Base-by-base conservation (phyloP, 176 grass and related monocot species). In the Themeda triandra region DNA sequence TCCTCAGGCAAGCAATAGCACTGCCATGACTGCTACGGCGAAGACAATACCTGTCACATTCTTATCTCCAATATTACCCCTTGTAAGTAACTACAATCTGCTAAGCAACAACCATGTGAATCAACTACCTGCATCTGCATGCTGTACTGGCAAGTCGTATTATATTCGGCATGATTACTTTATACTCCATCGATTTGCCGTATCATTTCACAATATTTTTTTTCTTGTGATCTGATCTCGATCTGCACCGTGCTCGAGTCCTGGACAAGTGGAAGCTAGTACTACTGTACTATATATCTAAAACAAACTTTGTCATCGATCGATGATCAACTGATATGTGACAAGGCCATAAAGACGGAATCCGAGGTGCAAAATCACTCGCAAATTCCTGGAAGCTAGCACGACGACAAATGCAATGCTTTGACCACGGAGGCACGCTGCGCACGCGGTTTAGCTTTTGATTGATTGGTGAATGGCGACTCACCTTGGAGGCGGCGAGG, bases 401-500 rank as follows among this genome's bases (percentile, higher is more conserved):
- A 72, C 11, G 25, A 13, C 36, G 2, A 27, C 13, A 13, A 13
- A n/a, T 5, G 11, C 7, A 7, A 41, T 7, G 3, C 5, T 48
- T 30, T 10, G 12, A 48, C 39, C 24, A 44, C 17, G 36, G 39
- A 41, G 11, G 8, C 10, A 4, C 2, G 9, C 37, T 8, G 1
- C 12, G 10, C 10, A 6, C 31, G 33, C 13, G 13, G 11, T 18
- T 10, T 56, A 3, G 53, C 19, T 23, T 56, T 23, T 56, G 53
- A 56, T 0, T 23, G 21, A 0, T 23, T 54, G 51, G 6, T 3
- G 5, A 9, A 39, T 9, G 33, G 2, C 8, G 1, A 30, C 62
- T 35, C 21, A 90, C 96, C 96, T 93, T 78, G 6, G 93, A 95
- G 9, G 96, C 87, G 11, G 91, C 78, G 39, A 85, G 68, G 2